Evolutionary conservation across 371 early-diverging fungal genomes (phyloP), one percentile per base, ranked within the genome.

Genomic region (Chytridiales sp.): DNA sequence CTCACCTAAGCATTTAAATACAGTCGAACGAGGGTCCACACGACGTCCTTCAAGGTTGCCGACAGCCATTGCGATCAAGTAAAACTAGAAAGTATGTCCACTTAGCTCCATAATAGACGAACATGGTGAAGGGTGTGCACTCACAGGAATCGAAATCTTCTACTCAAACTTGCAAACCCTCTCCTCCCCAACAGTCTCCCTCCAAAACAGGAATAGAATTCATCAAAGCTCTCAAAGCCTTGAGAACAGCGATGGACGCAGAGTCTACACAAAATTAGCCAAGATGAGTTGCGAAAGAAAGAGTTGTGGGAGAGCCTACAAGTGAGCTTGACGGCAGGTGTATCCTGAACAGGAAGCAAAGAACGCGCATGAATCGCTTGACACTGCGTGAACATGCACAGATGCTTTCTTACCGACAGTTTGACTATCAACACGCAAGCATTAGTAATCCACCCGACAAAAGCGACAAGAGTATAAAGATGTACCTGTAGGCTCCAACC

Each of bases 351-450:
- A 29, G 98, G 97, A 15, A 87, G 67, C 64, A 98, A 75, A 31
- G 89, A 86, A 55, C 98, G 87, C 19, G 95, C 95, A 61, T 97
- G 94, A 69, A 98, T 97, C 3, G 74, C 67, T 48, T 97, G 94
- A 75, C 97, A 95, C 73, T 97, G 97, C 30, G 94, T 92, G 75
- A 95, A 96, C 59, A 97, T 75, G 66, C 95, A 98, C 27, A 97
- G 96, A 59, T 91, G 81, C 64, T 85, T n/a, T 83, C 75, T 94
- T 93, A 50, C 97, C 97, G 17, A 88, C 84, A 6, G 98, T 97
- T 79, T 97, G 98, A 40, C 61, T 55, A 47, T 39, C 31, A 41
- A 26, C 9, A 56, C 48, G 36, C 1, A 44, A 34, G 32, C n/a
- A n/a, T n/a, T n/a, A n/a, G n/a, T n/a, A n/a, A n/a, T n/a, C n/a